Conservation (phyloP, 139 green algal species). For the Cymbomonas tetramitiformis region DNA sequence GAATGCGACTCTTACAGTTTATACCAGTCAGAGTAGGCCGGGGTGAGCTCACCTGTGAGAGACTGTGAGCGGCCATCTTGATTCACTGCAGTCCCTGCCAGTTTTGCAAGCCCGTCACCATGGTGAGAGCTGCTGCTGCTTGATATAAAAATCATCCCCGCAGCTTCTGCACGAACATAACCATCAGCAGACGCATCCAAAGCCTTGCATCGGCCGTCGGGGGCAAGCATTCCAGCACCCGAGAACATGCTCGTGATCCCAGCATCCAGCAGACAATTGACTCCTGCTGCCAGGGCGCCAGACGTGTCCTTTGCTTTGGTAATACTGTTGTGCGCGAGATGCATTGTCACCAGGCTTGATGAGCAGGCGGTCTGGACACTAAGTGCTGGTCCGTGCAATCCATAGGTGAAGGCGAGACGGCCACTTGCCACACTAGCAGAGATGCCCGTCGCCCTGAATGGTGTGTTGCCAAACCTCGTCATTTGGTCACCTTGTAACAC, state of each 20-base stretch:
- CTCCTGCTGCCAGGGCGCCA: not conserved
- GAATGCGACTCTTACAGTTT: too few species aligned
- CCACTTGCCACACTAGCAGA: slow-evolving; percentile 14
- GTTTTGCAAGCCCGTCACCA: not conserved
- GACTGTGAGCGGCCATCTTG: not conserved
- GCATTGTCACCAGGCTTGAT: slow-evolving; percentile 4
- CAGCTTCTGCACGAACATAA: slow-evolving; percentile 48
- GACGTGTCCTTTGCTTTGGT: not conserved
- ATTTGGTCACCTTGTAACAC: too few species aligned
- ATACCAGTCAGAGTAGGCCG: too few species aligned
- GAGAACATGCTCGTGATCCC: slow-evolving; percentile 3
- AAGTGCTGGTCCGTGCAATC: not conserved
- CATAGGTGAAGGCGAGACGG: slow-evolving; percentile 4
- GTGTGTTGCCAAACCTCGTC: not conserved
- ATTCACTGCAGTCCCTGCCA: not conserved
- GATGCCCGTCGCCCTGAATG: not conserved
- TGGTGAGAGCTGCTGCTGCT: not conserved
- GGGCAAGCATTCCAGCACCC: slow-evolving; percentile 43
- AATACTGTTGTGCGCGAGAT: not conserved
- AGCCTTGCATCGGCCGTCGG: slow-evolving; percentile 69
- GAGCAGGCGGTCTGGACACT: slow-evolving; percentile 15
- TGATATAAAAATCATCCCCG: not conserved
- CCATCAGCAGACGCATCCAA: slow-evolving; percentile 62
- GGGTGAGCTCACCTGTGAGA: too few species aligned
- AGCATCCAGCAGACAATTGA: not conserved